Conservation (phyloP, 192 early-diverging fungal species). For the Coemansia sp. region DNA sequence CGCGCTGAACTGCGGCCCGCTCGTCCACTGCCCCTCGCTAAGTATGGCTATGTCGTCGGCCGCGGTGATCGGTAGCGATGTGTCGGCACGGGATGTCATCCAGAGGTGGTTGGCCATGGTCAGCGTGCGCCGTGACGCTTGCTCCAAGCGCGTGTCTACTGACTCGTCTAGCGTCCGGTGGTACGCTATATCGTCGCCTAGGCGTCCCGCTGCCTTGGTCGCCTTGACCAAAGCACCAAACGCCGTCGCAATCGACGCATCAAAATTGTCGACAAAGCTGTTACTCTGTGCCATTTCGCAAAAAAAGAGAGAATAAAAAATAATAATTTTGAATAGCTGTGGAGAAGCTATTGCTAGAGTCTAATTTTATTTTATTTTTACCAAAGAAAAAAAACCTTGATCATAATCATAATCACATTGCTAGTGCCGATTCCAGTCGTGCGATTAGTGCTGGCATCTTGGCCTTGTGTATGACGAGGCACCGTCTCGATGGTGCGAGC, state of each 20-base stretch:
- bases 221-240: conserved; percentile 61
- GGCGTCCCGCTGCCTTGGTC: conserved; percentile 63
- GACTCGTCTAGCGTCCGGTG: conserved; percentile 67
- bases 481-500: conserved; percentile 70
- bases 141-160: conserved; percentile 49
- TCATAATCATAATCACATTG: conserved; percentile 11
- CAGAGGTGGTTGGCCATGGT: conserved; percentile 37
- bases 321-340: background rate
- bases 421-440: conserved; percentile 27
- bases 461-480: conserved; percentile 64
- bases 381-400: background rate
- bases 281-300: background rate
- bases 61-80: conserved; percentile 12
- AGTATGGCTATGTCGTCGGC: conserved; percentile 40
- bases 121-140: conserved; percentile 34
- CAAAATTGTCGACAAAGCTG: conserved; percentile 33
- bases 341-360: background rate
- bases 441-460: conserved; percentile 40
- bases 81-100: conserved; percentile 22
- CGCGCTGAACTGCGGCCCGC: conserved; percentile 65
- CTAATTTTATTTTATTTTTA: background rate
- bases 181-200: conserved; percentile 66
- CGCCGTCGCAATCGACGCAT: conserved; percentile 29
- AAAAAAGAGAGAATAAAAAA: too few species aligned
- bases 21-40: conserved; percentile 66